Conservation (phyloP, 371 early-diverging fungal species). For the Lichtheimia ramosa region DNA sequence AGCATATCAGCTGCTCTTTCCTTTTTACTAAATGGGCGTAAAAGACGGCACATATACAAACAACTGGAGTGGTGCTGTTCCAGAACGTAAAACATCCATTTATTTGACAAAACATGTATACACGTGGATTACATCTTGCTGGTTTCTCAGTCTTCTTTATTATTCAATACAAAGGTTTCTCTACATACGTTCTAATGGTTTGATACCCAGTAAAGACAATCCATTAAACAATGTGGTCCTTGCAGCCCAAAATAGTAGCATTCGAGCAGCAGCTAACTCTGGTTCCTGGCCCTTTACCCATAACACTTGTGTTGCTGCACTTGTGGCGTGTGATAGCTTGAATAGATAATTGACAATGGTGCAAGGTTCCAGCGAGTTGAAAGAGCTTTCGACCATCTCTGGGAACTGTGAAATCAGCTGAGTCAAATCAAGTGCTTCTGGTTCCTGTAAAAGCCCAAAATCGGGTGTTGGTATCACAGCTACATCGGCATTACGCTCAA, state of each 20-base stretch:
- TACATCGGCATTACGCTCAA: conserved; percentile 36
- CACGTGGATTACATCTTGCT: no score
- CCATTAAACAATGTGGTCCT: conserved; percentile 80
- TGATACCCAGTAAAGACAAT: conserved; percentile 72
- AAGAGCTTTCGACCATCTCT: conserved; percentile 62
- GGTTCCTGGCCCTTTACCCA: conserved; percentile 69
- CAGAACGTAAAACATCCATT: no score
- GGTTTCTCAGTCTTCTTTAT: no score
- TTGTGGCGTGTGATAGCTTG: conserved; percentile 76
- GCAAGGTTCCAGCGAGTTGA: conserved; percentile 80
- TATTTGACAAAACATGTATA: no score
- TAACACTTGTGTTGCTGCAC: conserved; percentile 69
- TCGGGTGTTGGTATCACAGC: conserved; percentile 18
- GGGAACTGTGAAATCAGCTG: conserved; percentile 85
- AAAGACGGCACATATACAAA: no score
- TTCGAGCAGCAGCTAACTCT: conserved; percentile 76
- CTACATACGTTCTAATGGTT: conserved; percentile 86
- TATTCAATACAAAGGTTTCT: no score
- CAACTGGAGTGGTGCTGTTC: no score
- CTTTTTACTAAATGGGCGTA: no score
- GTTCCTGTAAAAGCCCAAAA: conserved; percentile 63
- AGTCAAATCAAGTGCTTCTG: conserved; percentile 69
- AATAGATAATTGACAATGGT: conserved; percentile 86
- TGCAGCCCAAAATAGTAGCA: conserved; percentile 77
- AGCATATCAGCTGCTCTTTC: no score